Conservation (phyloP, 106 monocot genomes). For the Phalaenopsis equestris region DNA sequence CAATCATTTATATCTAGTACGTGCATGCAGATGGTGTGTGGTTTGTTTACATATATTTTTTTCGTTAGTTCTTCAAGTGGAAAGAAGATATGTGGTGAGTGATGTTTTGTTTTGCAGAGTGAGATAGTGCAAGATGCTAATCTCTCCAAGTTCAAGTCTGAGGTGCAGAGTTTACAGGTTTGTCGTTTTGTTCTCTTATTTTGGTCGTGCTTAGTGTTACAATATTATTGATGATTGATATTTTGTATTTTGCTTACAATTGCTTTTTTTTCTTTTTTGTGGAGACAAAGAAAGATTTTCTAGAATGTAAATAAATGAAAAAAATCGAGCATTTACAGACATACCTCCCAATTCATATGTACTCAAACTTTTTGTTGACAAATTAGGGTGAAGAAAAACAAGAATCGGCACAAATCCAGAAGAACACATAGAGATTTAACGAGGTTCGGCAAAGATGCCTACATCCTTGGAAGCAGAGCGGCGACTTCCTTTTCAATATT, state of each 20-base stretch:
- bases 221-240: background rate
- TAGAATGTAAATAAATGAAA: too few relatives aligned
- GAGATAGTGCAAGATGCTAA: conserved; percentile 31
- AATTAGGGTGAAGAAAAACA: too few relatives aligned
- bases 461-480: too few relatives aligned
- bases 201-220: background rate
- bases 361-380: too few relatives aligned
- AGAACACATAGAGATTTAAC: too few relatives aligned
- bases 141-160: conserved; percentile 35
- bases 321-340: too few relatives aligned
- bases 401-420: too few relatives aligned
- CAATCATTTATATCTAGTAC: conserved; percentile 45
- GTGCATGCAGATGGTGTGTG: conserved; percentile 47
- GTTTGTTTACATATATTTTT: background rate
- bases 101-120: conserved; percentile 8
- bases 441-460: too few relatives aligned
- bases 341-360: too few relatives aligned
- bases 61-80: background rate
- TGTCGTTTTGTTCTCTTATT: background rate
- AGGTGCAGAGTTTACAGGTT: conserved; percentile 31
- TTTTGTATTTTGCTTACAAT: background rate
- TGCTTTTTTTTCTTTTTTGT: too few relatives aligned
- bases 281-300: too few relatives aligned
- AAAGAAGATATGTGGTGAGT: background rate
- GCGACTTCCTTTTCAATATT: too few relatives aligned